These are phyloP conservation scores for Wickerhamiella bombiphila DNA, from an alignment of 805 yeast genomes.

Conservation along the genomic window DNA sequence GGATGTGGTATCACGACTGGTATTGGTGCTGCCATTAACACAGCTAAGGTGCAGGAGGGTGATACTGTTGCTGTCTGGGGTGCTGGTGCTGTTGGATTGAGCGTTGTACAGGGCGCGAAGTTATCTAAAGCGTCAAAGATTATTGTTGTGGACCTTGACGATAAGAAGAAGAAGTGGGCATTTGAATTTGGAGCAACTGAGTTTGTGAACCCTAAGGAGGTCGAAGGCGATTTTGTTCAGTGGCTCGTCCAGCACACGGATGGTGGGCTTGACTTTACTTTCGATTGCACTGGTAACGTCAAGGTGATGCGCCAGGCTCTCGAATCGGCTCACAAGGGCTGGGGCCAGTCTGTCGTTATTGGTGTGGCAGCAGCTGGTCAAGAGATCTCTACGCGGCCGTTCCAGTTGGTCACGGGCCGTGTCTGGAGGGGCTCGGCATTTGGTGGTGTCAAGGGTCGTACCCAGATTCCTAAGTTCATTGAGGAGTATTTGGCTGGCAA, in stretches of 20 bases:
- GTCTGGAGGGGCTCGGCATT: constrained; percentile 99
- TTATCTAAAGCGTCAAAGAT: constrained; percentile 63
- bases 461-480: constrained; percentile 84
- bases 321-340: constrained; percentile 96
- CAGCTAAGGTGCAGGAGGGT: constrained; percentile 81
- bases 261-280: constrained; percentile 93
- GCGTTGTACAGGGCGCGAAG: constrained; percentile 90
- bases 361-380: constrained; percentile 99
- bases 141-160: constrained; percentile 78
- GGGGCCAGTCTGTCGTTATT: constrained; percentile 92
- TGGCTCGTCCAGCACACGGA: constrained; percentile 71
- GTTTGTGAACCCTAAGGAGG: constrained; percentile 70
- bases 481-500: constrained; percentile 69
- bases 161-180: constrained; percentile 75
- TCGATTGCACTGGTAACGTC: constrained; percentile 96
- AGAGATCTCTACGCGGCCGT: constrained; percentile 93
- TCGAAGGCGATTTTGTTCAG: constrained; percentile 57
- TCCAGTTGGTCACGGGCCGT: constrained; percentile 97
- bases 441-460: constrained; percentile 96
- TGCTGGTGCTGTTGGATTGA: constrained; percentile 93
- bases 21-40: constrained; percentile 90
- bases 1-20: constrained; percentile 99
- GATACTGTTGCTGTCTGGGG: constrained; percentile 95
- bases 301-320: constrained; percentile 90
- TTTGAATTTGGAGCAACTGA: constrained; percentile 87